phyloP scores from a whole-genome alignment of 495 filamentous ascomycete species.

The Friedmanniomyces simplex region DNA sequence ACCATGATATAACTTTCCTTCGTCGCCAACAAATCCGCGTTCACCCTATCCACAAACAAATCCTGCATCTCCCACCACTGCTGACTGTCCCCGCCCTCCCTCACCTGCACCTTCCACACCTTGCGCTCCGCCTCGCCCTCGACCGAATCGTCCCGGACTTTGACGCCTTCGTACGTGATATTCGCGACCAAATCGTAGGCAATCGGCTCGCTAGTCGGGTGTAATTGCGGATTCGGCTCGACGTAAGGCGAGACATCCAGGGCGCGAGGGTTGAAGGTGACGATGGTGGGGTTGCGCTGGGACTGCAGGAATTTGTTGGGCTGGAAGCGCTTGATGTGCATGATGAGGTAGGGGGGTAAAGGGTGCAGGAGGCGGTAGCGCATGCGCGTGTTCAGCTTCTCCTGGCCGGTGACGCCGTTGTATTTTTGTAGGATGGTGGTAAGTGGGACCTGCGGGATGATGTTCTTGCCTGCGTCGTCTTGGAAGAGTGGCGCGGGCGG shows the following conservation, averaged over 20 bases:
- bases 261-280: constrained; percentile 76
- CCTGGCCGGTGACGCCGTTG: constrained; percentile 78
- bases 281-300: constrained; percentile 95
- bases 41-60: constrained; percentile 76
- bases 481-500: constrained; percentile 94
- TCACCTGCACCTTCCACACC: constrained; percentile 60
- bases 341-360: constrained; percentile 79
- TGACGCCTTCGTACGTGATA: constrained; percentile 83
- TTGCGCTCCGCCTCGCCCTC: constrained; percentile 77
- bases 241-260: constrained; percentile 87
- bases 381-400: constrained; percentile 73
- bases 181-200: constrained; percentile 96
- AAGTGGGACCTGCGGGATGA: constrained; percentile 91
- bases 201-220: constrained; percentile 68
- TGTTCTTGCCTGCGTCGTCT: constrained; percentile 78
- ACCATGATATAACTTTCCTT: constrained; percentile 92
- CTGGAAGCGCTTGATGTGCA: constrained; percentile 95
- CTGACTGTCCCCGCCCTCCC: constrained; percentile 46
- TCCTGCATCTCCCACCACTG: constrained; percentile 95
- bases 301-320: constrained; percentile 81
- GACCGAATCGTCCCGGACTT: constrained; percentile 54
- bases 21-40: constrained; percentile 78
- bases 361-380: constrained; percentile 88
- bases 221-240: constrained; percentile 54
- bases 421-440: constrained; percentile 88